phyloP scores from a whole-genome alignment of 768 basidiomycete species.

The Hypholoma sublateritium region DNA sequence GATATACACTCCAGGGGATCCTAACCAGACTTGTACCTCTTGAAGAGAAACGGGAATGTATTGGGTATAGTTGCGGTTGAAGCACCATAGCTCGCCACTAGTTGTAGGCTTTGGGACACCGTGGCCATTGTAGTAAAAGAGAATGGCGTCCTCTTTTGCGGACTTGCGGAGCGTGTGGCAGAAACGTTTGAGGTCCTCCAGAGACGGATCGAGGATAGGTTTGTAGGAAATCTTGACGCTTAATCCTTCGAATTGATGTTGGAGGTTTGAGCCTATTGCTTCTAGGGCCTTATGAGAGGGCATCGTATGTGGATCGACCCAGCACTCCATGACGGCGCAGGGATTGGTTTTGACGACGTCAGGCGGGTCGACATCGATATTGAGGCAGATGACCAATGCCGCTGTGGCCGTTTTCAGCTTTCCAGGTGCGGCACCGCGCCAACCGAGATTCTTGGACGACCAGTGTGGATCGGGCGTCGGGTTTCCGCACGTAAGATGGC shows the following conservation, averaged over 20 bases:
- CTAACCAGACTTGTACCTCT: conserved; percentile 92
- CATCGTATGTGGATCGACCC: conserved; percentile 95
- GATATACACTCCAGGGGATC: conserved; percentile 93
- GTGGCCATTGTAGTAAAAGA: conserved; percentile 98
- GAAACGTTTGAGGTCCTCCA: conserved; percentile 89
- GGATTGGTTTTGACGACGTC: conserved; percentile 97
- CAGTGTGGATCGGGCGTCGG: conserved; percentile 70
- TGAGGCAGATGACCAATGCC: conserved; percentile 87
- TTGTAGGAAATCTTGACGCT: conserved; percentile 95
- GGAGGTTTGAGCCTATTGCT: conserved; percentile 88
- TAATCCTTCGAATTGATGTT: conserved; percentile 94
- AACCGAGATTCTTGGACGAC: conserved; percentile 66
- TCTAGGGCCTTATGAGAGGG: conserved; percentile 92
- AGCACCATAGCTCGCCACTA: conserved; percentile 97
- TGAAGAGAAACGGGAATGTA: conserved; percentile 96
- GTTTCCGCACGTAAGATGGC: conserved; percentile 90
- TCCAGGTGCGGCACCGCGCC: conserved; percentile 78
- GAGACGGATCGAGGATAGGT: conserved; percentile 90
- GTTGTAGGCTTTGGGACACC: conserved; percentile 96
- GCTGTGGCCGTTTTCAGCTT: conserved; percentile 92
- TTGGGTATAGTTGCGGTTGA: conserved; percentile 95
- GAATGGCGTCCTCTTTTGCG: conserved; percentile 89
- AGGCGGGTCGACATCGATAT: conserved; percentile 97
- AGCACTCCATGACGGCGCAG: conserved; percentile 92
- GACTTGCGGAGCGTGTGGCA: conserved; percentile 81